These are phyloP conservation scores for Ophiostoma fasciatum DNA, from an alignment of 2,329 filamentous ascomycete species.

Conservation along the genomic window DNA sequence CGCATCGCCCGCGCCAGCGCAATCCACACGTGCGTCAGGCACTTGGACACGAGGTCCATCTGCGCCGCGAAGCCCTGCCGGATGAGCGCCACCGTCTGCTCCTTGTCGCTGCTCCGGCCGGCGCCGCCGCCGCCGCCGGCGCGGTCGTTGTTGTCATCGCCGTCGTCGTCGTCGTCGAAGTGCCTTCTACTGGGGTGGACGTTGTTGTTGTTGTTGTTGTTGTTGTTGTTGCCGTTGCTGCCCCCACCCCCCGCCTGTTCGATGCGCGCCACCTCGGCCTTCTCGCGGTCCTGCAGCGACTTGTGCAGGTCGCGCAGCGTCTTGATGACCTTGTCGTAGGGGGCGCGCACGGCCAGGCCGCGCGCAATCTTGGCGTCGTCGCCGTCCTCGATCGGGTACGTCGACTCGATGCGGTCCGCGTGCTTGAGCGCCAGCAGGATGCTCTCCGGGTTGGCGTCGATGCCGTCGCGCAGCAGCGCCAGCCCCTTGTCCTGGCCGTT, in stretches of 20 bases:
- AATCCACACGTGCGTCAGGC: conserved; percentile 89
- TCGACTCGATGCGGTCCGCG: conserved; percentile 73
- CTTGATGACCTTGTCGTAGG: conserved; percentile 70
- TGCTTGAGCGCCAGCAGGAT: conserved; percentile 80
- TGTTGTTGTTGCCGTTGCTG: conserved; percentile 19
- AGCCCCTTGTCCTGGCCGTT: conserved; percentile 50
- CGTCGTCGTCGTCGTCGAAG: conserved; percentile 18
- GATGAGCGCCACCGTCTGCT: conserved; percentile 45
- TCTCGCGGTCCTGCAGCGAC: conserved; percentile 51
- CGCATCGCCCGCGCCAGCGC: conserved; percentile 87
- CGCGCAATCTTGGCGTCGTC: conserved; percentile 62
- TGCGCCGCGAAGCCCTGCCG: conserved; percentile 57
- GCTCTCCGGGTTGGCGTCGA: conserved; percentile 84
- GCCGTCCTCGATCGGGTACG: conserved; percentile 60
- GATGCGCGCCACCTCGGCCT: conserved; percentile 39
- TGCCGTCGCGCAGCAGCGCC: conserved; percentile 67
- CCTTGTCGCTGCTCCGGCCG: conserved; percentile 31
- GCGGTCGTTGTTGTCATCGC: conserved; percentile 24
- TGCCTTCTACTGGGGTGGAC: no score
- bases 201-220: conserved; percentile 18
- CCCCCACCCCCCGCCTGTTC: no score
- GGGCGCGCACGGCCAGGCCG: conserved; percentile 63
- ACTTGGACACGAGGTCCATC: conserved; percentile 61
- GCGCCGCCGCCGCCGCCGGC: no score
- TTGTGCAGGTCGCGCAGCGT: conserved; percentile 78